Evolutionary conservation across 345 rosid species (phyloP).

Genomic region (Camelina hispida): DNA sequence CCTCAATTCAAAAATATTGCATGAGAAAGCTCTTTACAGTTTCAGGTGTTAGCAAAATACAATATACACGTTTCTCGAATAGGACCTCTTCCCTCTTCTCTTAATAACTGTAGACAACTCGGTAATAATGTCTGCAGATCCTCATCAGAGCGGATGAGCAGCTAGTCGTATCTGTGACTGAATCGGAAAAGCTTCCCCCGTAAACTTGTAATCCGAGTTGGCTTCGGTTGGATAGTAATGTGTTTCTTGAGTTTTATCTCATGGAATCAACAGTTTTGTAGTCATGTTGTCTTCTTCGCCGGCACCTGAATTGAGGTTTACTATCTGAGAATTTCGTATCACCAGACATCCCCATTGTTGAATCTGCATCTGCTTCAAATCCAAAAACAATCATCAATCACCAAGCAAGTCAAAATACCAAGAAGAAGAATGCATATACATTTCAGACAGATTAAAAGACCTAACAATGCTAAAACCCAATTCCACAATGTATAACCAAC

Average conservation of each 20-base stretch:
- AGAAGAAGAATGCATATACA: constrained; percentile 3
- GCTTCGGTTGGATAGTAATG: neutral
- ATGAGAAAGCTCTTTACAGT: too few relatives aligned
- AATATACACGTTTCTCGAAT: too few relatives aligned
- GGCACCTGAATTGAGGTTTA: constrained; percentile 78
- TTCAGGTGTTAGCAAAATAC: too few relatives aligned
- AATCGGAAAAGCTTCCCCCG: too few relatives aligned
- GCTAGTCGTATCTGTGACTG: too few relatives aligned
- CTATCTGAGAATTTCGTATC: constrained; percentile 75
- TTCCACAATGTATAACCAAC: constrained; percentile 1
- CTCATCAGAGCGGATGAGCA: too few relatives aligned
- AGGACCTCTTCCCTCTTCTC: too few relatives aligned
- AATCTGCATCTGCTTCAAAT: constrained; percentile 53
- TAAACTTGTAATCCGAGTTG: too few relatives aligned
- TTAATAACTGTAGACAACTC: too few relatives aligned
- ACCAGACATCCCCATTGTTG: constrained; percentile 76
- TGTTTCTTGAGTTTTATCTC: constrained; percentile 37
- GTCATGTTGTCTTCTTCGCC: constrained; percentile 83
- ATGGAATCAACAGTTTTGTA: constrained; percentile 66
- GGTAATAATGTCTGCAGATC: too few relatives aligned
- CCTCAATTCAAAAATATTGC: too few relatives aligned
- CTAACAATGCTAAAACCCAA: constrained; percentile 10
- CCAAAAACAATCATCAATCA: constrained; percentile 35
- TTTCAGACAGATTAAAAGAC: constrained; percentile 3
- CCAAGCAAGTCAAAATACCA: neutral